phyloP scores from a whole-genome alignment of 1,284 basidiomycete genomes.

The Cyathus pygmaeus region DNA sequence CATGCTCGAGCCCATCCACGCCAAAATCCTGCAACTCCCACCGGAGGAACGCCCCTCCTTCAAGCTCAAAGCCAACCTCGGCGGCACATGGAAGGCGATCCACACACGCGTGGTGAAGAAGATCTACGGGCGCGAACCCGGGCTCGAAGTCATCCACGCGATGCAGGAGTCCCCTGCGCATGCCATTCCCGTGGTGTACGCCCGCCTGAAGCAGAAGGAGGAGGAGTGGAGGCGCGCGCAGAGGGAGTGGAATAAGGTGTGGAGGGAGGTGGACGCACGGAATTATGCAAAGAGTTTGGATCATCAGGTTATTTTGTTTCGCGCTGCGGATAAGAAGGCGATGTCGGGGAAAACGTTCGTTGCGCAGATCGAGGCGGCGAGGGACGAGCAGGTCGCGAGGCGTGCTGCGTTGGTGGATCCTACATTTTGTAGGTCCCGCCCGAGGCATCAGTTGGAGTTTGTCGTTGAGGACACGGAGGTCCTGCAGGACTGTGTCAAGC shows the following conservation, averaged over 20 bases:
- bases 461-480: conserved; percentile 83
- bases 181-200: conserved; percentile 92
- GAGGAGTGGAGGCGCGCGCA: conserved; percentile 97
- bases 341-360: conserved; percentile 93
- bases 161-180: conserved; percentile 93
- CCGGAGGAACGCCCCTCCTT: conserved; percentile 88
- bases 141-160: conserved; percentile 88
- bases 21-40: conserved; percentile 90
- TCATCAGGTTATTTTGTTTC: conserved; percentile 95
- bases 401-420: conserved; percentile 45
- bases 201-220: conserved; percentile 92
- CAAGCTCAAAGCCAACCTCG: conserved; percentile 89
- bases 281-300: conserved; percentile 98
- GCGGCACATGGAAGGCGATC: conserved; percentile 87
- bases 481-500: conserved; percentile 88
- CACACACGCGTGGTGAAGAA: conserved; percentile 96
- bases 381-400: conserved; percentile 69
- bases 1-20: conserved; percentile 89
- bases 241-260: conserved; percentile 96
- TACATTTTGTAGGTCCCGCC: conserved; percentile 55
- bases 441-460: conserved; percentile 83
- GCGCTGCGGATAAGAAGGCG: conserved; percentile 95
- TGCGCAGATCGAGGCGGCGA: conserved; percentile 85
- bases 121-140: conserved; percentile 89
- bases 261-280: conserved; percentile 96